Percentiles rank a stretch among this genome's conserved stretches.
Conservation (phyloP, 495 filamentous ascomycete genomes). For the Evernia prunastri region DNA sequence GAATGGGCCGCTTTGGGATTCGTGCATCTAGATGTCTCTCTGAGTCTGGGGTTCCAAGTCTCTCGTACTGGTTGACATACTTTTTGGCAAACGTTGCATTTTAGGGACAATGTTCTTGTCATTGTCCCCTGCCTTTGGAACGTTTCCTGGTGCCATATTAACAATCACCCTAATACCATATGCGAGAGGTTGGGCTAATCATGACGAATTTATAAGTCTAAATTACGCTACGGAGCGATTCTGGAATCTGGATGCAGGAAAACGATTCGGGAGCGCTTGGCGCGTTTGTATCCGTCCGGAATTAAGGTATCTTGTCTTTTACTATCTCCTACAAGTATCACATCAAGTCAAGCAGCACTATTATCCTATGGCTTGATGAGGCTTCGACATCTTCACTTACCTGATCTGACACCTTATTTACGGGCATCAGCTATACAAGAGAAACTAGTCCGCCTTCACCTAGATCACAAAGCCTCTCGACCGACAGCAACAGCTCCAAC, state of each 20-base stretch:
- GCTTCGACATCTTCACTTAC: constrained; percentile 58
- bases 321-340: constrained; percentile 34
- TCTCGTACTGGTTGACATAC: constrained; percentile 29
- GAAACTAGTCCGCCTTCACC: constrained; percentile 41
- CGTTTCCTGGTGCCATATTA: constrained; percentile 5
- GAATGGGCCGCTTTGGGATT: constrained; percentile 63
- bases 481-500: constrained; percentile 40
- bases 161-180: no score
- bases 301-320: no score
- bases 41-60: constrained; percentile 20
- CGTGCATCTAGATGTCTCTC: constrained; percentile 33
- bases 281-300: neutral
- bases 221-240: no score
- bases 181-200: no score
- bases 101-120: constrained; percentile 32
- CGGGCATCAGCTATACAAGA: constrained; percentile 45
- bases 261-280: constrained; percentile 1
- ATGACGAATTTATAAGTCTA: no score
- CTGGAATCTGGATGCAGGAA: no score
- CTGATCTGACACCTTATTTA: constrained; percentile 46
- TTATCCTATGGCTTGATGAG: constrained; percentile 9
- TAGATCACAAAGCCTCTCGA: constrained; percentile 31
- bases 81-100: constrained; percentile 42
- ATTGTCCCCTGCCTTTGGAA: neutral
- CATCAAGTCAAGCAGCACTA: constrained; percentile 35